phyloP scores from a whole-genome alignment of 495 filamentous ascomycete species.

The Apiosordaria backusii region DNA sequence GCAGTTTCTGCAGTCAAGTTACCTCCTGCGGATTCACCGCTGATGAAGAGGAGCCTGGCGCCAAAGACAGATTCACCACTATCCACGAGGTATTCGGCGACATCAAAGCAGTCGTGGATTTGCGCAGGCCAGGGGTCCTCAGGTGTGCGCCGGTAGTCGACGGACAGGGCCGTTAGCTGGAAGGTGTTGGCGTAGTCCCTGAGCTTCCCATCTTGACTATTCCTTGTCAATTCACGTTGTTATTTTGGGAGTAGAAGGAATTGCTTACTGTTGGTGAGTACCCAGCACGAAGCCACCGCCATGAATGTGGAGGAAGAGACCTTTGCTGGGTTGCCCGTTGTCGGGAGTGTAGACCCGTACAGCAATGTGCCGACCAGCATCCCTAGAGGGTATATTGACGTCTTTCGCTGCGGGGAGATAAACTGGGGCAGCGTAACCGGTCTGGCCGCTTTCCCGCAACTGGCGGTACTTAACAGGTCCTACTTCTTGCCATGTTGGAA shows the following conservation, averaged over 20 bases:
- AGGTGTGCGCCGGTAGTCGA: constrained; percentile 59
- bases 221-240: background rate
- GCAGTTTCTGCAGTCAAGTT: constrained; percentile 6
- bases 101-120: constrained; percentile 47
- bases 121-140: constrained; percentile 54
- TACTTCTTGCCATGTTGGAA: constrained; percentile 12
- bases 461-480: constrained; percentile 4
- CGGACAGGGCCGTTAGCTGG: constrained; percentile 35
- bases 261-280: constrained; percentile 4
- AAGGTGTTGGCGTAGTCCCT: constrained; percentile 12
- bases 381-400: constrained; percentile 2
- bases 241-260: background rate
- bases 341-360: constrained; percentile 8
- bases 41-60: background rate
- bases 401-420: constrained; percentile 1
- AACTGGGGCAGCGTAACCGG: constrained; percentile 6
- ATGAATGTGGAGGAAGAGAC: constrained; percentile 11
- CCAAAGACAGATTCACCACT: constrained; percentile 1
- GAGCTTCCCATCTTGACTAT: constrained; percentile 9
- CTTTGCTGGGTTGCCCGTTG: constrained; percentile 8
- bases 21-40: constrained; percentile 13
- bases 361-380: constrained; percentile 1
- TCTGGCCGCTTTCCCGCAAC: constrained; percentile 9
- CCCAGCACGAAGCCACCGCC: constrained; percentile 7
- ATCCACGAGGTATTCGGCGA: constrained; percentile 11